Evolutionary conservation across 2,329 filamentous ascomycete genomes (phyloP), one percentile per base, ranked within the genome.

Genomic region (Ascochyta koolunga): DNA sequence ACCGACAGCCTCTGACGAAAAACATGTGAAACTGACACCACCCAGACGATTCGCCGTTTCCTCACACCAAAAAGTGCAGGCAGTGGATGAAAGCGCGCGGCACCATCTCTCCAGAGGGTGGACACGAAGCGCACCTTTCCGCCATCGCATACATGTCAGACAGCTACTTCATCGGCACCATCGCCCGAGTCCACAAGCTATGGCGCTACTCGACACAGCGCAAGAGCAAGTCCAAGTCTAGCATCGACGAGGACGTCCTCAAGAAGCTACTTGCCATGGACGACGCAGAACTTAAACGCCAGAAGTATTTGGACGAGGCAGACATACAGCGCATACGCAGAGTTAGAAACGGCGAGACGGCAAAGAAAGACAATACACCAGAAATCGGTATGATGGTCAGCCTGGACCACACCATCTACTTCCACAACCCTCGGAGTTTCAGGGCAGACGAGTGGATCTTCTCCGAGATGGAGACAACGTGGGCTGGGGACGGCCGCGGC

Each of bases 101-200:
- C 27, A 81, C 76, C 52, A 95, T 98, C 66, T 89, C 87, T 36
- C 81, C 83, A 1, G 80, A 80, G 3, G 91, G 90, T 18, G 91
- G 91, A 1, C 85, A 88, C 60, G 84, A 89, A 66, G 91, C 92
- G 10, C 93, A 98, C 71, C 80, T 97, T 31, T 89, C 85, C 32
- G 95, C 95, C 8, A 81, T 99, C 58, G 93, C 93, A 21, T 99
- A 98, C 78, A 90, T 98, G 79, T 91, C 88, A 22, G 93, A 98
- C 77, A 89, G 85, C 70, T 95, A 90, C 78, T 98, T 99, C 77
- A 93, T 98, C 73, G 93, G 90, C 33, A 97, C 93, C 2, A 86
- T 97, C 7, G 82, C 88, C 24, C 86, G 91, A 18, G 87, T 93
- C 49, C 93, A 97, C 75, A 83, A 86, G 51, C 82, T 97, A 31